phyloP scores from a whole-genome alignment of 2,329 filamentous ascomycete genomes.

The Talaromyces rugulosus region DNA sequence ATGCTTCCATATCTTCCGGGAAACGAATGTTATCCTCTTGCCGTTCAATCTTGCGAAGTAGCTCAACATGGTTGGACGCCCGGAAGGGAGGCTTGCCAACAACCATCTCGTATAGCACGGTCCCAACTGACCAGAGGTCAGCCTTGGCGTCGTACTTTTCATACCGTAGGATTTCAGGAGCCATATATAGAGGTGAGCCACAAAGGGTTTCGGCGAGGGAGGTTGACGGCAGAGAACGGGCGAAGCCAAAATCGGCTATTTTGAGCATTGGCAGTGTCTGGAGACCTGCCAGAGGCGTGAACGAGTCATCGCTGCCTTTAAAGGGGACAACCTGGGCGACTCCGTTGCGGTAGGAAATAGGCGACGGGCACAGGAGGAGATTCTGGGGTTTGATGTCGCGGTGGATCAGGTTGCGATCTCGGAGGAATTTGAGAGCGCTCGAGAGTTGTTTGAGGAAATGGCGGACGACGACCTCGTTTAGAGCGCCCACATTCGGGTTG shows the following conservation, averaged over 20 bases:
- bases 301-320: slow-evolving; percentile 73
- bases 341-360: slow-evolving; percentile 62
- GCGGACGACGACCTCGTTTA: slow-evolving; percentile 92
- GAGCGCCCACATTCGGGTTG: slow-evolving; percentile 72
- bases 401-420: slow-evolving; percentile 82
- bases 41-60: slow-evolving; percentile 86
- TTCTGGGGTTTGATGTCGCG: slow-evolving; percentile 98
- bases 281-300: slow-evolving; percentile 76
- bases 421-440: slow-evolving; percentile 85
- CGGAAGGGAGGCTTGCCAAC: slow-evolving; percentile 86
- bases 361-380: slow-evolving; percentile 79
- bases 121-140: slow-evolving; percentile 96
- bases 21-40: slow-evolving; percentile 84
- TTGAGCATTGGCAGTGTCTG: slow-evolving; percentile 91
- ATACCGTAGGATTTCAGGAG: slow-evolving; percentile 92
- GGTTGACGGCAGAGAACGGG: slow-evolving; percentile 81
- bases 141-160: slow-evolving; percentile 97
- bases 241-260: slow-evolving; percentile 98
- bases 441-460: slow-evolving; percentile 95
- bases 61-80: slow-evolving; percentile 89
- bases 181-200: slow-evolving; percentile 97
- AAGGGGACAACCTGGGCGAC: slow-evolving; percentile 63
- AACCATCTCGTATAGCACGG: slow-evolving; percentile 93
- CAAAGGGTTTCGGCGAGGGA: slow-evolving; percentile 94
- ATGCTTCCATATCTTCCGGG: slow-evolving; percentile 66